Base-by-base conservation (phyloP, 352 stramenopile species). In the Phytophthora chlamydospora region DNA sequence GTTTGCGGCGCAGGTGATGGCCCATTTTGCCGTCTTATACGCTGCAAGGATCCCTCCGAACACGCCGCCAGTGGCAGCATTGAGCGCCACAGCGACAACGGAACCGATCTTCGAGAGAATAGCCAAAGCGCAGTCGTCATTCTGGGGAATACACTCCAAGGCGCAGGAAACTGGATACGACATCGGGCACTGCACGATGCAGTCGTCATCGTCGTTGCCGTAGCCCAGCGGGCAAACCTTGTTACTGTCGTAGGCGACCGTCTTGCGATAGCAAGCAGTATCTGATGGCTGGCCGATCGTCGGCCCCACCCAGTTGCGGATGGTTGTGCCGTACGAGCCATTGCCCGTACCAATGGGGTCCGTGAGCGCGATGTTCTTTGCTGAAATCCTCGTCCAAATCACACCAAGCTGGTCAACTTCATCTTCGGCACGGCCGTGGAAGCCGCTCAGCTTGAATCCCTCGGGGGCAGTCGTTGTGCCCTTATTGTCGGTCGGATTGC, bases 391-490 rank as follows among this genome's bases (percentile, higher is more conserved):
- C 27, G 71, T 80, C 71, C 70, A 83, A 24, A 83, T 70, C 0
- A 62, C 71, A 13, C 75, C 75, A 2, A 83, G 64, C 5, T 58
- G 41, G 32, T 80, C 68, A 6, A 83, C 24, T 21, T 67, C 72
- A 10, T 80, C 57, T 11, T 63, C 68, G 0, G 58, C 51, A 14
- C 71, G 71, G 31, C 75, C 75, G 42, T 80, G 68, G 58, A 83
- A 83, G 21, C 61, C 75, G 34, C 65, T 67, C 53, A 83, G 64
- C 44, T 80, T 68, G 8, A 66, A 83, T 0, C 75, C 75, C 4
- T 51, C 46, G 7, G 75, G 75, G 12, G 75, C 75, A n/a, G 61
- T 70, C 44, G 67, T 59, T 24, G 61, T 69, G 8, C 53, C 58
- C 27, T 68, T 76, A 33, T 64, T 47, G 42, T 62, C 68, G 2